Evolutionary conservation across 1,284 basidiomycete species (phyloP), one percentile per base, ranked within the genome.

Genomic region (Boletus smithii): DNA sequence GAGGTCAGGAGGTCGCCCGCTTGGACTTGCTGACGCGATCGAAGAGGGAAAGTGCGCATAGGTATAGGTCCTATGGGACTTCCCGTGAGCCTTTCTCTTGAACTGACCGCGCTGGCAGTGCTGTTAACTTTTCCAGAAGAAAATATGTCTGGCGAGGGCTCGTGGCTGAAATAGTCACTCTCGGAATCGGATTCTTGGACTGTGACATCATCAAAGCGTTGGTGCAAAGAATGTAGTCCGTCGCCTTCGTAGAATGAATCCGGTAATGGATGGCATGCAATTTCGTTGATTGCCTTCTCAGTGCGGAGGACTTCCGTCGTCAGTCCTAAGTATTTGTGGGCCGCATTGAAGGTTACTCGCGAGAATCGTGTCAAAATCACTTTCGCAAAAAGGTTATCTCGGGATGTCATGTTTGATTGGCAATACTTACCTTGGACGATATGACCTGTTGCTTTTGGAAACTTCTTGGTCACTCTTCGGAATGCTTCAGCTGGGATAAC

Each of bases 401-500:
- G 5, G 31, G 27, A 44, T 26, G 16, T 3, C 10, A 32, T 10
- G 30, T 6, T 31, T 18, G 17, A 44, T 24, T 9, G 37, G 8
- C 17, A 17, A 29, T 17, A 56, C 62, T 37, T 57, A 84, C 88
- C 88, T 79, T 95, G 93, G 1, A 99, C 95, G 50, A 99, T 97
- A 62, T 98, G 93, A 2, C 95, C 94, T 17, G 93, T 91, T 1
- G 97, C 93, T 61, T 97, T 97, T 0, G 95, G 95, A 60, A 90
- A 97, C 64, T 95, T 94, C 67, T 93, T 91, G 1, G 95, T 98
- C 36, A 92, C 73, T 37, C 92, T 74, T 53, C 86, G 80, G 72
- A 99, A 99, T 4, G 95, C 97, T 65, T 97, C 93, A 1, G 95
- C 95, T 5, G 95, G 97, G 46, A 99, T 98, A 13, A 99, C 95